Evolutionary conservation across 306 rosid genomes (phyloP).

Genomic region (Corylus avellana): DNA sequence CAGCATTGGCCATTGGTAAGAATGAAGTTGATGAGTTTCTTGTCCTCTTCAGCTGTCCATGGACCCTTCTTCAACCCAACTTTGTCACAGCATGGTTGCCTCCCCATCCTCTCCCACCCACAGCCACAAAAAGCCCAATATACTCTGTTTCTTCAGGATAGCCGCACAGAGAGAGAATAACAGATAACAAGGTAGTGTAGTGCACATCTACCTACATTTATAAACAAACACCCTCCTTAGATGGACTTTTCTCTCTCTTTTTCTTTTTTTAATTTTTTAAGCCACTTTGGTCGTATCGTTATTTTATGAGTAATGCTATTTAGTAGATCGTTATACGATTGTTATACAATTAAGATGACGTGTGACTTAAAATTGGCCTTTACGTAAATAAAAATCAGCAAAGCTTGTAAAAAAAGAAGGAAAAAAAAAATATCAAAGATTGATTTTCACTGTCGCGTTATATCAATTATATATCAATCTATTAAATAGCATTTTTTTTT

Average conservation of each 20-base stretch:
- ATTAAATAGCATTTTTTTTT: too few species aligned
- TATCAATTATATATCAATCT: too few species aligned
- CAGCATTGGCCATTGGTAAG: constrained; percentile 92
- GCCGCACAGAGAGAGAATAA: not conserved
- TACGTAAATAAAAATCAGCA: too few species aligned
- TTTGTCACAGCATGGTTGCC: constrained; percentile 98
- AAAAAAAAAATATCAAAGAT: too few species aligned
- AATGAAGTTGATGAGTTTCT: constrained; percentile 83
- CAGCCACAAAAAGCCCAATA: not conserved
- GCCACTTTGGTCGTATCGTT: too few species aligned
- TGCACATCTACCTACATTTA: constrained; percentile 56
- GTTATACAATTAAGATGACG: too few species aligned
- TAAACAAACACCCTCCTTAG: not conserved
- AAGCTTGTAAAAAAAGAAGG: too few species aligned
- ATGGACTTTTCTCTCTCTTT: not conserved
- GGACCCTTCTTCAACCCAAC: constrained; percentile 97
- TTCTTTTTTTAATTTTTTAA: too few species aligned
- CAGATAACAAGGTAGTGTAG: constrained; percentile 26
- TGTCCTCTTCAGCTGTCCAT: constrained; percentile 92
- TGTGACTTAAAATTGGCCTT: too few species aligned
- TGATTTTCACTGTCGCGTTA: too few species aligned
- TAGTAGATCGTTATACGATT: too few species aligned
- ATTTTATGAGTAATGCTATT: too few species aligned
- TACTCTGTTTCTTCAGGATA: not conserved
- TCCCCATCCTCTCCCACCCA: constrained; percentile 61